phyloP scores from a whole-genome alignment of 2,329 filamentous ascomycete species.

The Cercospora sojina region DNA sequence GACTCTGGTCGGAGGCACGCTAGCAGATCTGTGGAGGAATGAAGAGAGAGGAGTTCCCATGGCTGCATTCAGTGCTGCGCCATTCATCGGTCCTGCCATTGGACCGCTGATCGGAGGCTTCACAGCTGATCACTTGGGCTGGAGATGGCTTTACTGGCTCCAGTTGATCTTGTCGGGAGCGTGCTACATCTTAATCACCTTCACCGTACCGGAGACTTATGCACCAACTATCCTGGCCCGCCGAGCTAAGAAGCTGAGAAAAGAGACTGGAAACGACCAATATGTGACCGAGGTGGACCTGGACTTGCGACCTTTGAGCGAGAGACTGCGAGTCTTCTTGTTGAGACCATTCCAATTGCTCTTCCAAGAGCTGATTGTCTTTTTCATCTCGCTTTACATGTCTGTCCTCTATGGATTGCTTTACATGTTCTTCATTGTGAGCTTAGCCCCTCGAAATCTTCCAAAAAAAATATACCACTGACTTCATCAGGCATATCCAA shows the following conservation, averaged over 20 bases:
- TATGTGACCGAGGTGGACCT: constrained; percentile 81
- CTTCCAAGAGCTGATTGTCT: constrained; percentile 79
- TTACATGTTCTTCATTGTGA: constrained; percentile 66
- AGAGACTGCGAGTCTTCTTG: constrained; percentile 72
- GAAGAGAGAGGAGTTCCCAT: constrained; percentile 37
- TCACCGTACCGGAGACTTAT: constrained; percentile 90
- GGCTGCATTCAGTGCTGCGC: constrained; percentile 34
- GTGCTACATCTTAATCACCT: constrained; percentile 73
- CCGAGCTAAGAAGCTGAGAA: constrained; percentile 70
- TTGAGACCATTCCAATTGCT: constrained; percentile 82
- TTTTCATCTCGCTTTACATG: constrained; percentile 77
- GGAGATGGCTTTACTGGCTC: constrained; percentile 69
- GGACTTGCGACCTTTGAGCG: constrained; percentile 65
- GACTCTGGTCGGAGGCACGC: constrained; percentile 44
- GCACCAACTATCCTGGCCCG: constrained; percentile 70
- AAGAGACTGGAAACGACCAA: constrained; percentile 63
- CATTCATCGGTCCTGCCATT: constrained; percentile 34
- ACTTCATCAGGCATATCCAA: constrained; percentile 40
- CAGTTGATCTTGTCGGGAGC: constrained; percentile 72
- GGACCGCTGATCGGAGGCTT: constrained; percentile 69
- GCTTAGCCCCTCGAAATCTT: not conserved
- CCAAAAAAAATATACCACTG: not conserved
- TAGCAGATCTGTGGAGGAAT: constrained; percentile 34
- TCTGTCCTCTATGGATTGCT: constrained; percentile 27
- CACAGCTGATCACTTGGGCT: constrained; percentile 58